A percentile compares a stretch with the other conserved stretches of the same genome.
These are phyloP conservation scores for Catharanthus roseus DNA, from an alignment of 257 asterid genomes.

Conservation along the genomic window DNA sequence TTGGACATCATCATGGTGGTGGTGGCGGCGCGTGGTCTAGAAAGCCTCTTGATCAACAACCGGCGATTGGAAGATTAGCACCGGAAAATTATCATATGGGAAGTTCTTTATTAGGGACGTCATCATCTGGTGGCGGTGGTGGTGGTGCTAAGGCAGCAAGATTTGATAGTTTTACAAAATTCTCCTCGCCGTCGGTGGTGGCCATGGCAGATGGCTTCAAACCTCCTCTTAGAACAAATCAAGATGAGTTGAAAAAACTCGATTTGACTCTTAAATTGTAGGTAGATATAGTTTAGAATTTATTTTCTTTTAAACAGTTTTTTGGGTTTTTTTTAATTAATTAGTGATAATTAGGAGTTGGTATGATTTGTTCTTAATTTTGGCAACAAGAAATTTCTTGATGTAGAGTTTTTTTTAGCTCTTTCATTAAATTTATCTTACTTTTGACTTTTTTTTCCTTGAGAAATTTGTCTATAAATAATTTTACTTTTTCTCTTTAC, in stretches of 20 bases:
- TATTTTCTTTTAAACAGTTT: background rate
- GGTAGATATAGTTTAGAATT: conserved; percentile 2
- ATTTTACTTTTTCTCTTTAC: too few species aligned
- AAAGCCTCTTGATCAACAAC: conserved; percentile 44
- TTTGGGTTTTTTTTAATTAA: background rate
- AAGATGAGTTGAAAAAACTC: conserved; percentile 52
- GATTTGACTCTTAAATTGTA: conserved; percentile 80
- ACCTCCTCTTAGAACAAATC: conserved; percentile 25
- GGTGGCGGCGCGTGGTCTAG: conserved; percentile 45
- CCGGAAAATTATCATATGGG: conserved; percentile 26
- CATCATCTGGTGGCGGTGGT: conserved; percentile 40
- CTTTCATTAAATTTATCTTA: too few species aligned
- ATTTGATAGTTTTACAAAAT: conserved; percentile 34
- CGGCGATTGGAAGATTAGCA: conserved; percentile 42
- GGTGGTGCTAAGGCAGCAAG: conserved; percentile 56
- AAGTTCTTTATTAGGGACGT: conserved; percentile 8
- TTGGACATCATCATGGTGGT: conserved; percentile 27
- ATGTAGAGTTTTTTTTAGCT: background rate
- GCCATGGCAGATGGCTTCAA: conserved; percentile 36
- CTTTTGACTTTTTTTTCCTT: too few species aligned
- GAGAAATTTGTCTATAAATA: too few species aligned
- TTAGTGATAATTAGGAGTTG: conserved; percentile 7
- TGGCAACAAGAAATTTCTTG: background rate
- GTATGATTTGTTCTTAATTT: background rate
- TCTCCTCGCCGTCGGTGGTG: conserved; percentile 26